Evolutionary conservation across 1,284 basidiomycete genomes (phyloP).

Genomic region (Malassezia arunalokei): DNA sequence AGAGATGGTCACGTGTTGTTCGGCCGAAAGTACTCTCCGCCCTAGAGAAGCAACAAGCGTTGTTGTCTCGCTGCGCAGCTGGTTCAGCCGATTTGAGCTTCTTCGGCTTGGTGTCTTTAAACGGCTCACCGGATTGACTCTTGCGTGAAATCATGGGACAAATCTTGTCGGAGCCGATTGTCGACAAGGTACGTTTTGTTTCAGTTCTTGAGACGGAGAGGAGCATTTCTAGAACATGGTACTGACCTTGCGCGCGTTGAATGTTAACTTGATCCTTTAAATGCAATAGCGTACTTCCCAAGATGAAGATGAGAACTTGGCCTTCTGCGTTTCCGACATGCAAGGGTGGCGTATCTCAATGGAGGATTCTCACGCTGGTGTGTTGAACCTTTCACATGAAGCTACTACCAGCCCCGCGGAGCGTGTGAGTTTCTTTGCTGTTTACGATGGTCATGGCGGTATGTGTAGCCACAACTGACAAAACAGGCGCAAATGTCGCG

Average conservation of each 20-base stretch:
- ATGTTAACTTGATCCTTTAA: background rate
- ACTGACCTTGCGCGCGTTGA: background rate
- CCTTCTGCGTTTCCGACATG: slow-evolving; percentile 86
- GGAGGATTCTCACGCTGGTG: slow-evolving; percentile 90
- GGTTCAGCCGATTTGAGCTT: background rate
- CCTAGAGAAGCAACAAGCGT: background rate
- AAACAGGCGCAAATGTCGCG: slow-evolving; percentile 69
- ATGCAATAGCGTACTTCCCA: slow-evolving; percentile 58
- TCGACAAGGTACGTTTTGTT: slow-evolving; percentile 51
- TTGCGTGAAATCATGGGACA: slow-evolving; percentile 45
- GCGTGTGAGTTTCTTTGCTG: slow-evolving; percentile 66
- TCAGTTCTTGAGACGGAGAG: background rate
- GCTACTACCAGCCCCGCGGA: slow-evolving; percentile 14
- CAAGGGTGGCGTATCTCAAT: slow-evolving; percentile 99
- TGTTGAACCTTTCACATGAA: slow-evolving; percentile 50
- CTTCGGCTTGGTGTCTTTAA: background rate
- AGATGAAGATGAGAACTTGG: slow-evolving; percentile 65
- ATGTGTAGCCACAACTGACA: slow-evolving; percentile 33
- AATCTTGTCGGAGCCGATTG: slow-evolving; percentile 55
- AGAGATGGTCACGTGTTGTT: slow-evolving; percentile 12
- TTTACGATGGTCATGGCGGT: slow-evolving; percentile 98
- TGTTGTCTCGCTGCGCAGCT: background rate
- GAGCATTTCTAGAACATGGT: background rate
- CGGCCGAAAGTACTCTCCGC: slow-evolving; percentile 9
- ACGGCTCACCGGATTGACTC: background rate